These are phyloP conservation scores for Thelonectria blattea DNA, from an alignment of 2,329 filamentous ascomycete genomes.

Conservation along the genomic window DNA sequence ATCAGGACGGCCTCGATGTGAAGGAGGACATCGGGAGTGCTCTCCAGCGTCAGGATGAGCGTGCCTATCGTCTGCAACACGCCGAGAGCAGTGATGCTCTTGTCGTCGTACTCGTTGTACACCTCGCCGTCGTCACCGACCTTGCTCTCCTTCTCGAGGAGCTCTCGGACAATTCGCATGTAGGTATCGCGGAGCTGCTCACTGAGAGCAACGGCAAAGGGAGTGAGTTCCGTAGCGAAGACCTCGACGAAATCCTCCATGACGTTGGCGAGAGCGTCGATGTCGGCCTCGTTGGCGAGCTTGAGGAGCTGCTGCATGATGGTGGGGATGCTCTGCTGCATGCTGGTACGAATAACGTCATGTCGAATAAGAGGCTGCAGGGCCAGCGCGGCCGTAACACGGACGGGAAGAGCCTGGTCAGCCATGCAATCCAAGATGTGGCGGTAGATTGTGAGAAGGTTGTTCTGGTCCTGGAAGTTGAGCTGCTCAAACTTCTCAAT, in stretches of 20 bases:
- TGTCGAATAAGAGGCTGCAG: conserved; percentile 95
- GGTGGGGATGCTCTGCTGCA: conserved; percentile 97
- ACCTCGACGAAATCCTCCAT: conserved; percentile 99
- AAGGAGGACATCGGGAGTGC: conserved; percentile 91
- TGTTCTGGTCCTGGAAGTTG: conserved; percentile 95
- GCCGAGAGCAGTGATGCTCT: conserved; percentile 96
- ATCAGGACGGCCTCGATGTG: conserved; percentile 96
- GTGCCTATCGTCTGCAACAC: conserved; percentile 98
- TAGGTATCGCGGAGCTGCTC: conserved; percentile 97
- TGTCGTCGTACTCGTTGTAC: conserved; percentile 95
- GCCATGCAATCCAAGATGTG: conserved; percentile 98
- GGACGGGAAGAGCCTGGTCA: conserved; percentile 88
- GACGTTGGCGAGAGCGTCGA: conserved; percentile 95
- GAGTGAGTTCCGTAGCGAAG: conserved; percentile 94
- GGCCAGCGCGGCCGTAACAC: conserved; percentile 91
- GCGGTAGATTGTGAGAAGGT: conserved; percentile 93
- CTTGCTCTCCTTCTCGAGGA: conserved; percentile 85
- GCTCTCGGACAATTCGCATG: conserved; percentile 87
- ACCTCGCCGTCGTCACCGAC: conserved; percentile 77
- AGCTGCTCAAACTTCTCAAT: conserved; percentile 98
- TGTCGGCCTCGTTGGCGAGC: conserved; percentile 95
- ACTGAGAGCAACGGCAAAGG: conserved; percentile 93
- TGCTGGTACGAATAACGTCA: conserved; percentile 89
- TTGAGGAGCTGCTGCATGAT: conserved; percentile 99
- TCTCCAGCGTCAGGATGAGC: conserved; percentile 94